These are phyloP conservation scores for Colletotrichum kahawae DNA, from an alignment of 2,329 filamentous ascomycete species.

Conservation along the genomic window DNA sequence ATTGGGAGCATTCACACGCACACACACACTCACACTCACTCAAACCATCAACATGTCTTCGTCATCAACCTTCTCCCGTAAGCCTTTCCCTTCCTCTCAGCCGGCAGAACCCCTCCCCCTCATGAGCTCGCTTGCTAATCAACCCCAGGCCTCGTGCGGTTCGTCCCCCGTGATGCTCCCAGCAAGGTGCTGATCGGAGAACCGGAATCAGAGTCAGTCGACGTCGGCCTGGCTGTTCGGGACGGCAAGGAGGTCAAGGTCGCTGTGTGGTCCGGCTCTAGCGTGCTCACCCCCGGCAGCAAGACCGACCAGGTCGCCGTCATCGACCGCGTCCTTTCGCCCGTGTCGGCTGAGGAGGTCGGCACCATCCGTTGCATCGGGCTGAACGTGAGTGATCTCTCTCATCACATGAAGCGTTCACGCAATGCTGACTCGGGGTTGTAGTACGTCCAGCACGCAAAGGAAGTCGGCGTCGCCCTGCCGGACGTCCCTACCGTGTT, in stretches of 20 bases:
- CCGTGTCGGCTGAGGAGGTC: constrained; percentile 32
- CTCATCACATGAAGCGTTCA: background rate
- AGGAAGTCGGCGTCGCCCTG: constrained; percentile 56
- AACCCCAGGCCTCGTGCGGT: constrained; percentile 60
- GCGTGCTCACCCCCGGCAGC: constrained; percentile 59
- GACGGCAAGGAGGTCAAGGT: constrained; percentile 62
- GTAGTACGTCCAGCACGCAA: constrained; percentile 41
- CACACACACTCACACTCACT: background rate
- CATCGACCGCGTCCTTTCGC: constrained; percentile 54
- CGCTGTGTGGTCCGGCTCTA: constrained; percentile 61
- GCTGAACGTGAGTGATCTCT: constrained; percentile 49
- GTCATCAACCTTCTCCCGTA: constrained; percentile 5
- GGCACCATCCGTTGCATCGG: constrained; percentile 54
- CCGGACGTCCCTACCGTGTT: constrained; percentile 62
- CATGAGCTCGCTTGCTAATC: background rate
- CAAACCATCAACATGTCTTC: background rate
- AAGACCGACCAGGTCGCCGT: constrained; percentile 51
- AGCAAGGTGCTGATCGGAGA: constrained; percentile 60
- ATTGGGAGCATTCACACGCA: background rate
- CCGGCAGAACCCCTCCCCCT: background rate
- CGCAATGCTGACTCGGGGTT: background rate
- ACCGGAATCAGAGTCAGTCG: constrained; percentile 54
- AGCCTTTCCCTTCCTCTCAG: background rate
- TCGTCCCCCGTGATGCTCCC: constrained; percentile 56
- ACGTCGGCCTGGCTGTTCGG: constrained; percentile 62